These are phyloP conservation scores for Friedmanniomyces endolithicus DNA, from an alignment of 495 filamentous ascomycete species.

Conservation along the genomic window DNA sequence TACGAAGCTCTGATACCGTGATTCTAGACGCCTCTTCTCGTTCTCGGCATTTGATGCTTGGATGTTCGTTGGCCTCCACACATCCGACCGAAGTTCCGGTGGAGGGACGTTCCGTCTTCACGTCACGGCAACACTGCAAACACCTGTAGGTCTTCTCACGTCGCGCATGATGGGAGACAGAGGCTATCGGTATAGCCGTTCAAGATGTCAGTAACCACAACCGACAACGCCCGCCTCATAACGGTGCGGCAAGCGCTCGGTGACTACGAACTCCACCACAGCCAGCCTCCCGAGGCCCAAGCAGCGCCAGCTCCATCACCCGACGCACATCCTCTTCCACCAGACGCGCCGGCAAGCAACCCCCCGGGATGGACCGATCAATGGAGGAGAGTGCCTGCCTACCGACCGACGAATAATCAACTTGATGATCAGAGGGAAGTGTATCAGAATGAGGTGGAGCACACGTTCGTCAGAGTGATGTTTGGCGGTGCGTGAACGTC, in stretches of 20 bases:
- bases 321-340: constrained; percentile 16
- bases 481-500: constrained; percentile 38
- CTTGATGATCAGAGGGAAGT: constrained; percentile 34
- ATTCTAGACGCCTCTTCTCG: not conserved
- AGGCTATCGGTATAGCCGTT: not conserved
- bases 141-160: too few species aligned
- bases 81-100: not conserved
- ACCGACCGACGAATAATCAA: constrained; percentile 38
- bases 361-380: constrained; percentile 2
- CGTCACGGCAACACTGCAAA: not conserved
- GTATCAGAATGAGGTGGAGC: constrained; percentile 35
- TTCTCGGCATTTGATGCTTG: constrained; percentile 19
- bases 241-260: constrained; percentile 29
- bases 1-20: too few species aligned
- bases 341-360: constrained; percentile 21
- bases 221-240: constrained; percentile 26
- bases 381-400: constrained; percentile 36
- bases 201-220: constrained; percentile 33
- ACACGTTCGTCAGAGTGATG: constrained; percentile 40
- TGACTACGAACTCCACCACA: constrained; percentile 41
- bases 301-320: constrained; percentile 17
- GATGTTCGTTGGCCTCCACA: not conserved
- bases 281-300: constrained; percentile 16
- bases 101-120: not conserved
- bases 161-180: not conserved